Evolutionary conservation across 176 grass and related monocot species (phyloP).

Genomic region (Bromus sterilis): DNA sequence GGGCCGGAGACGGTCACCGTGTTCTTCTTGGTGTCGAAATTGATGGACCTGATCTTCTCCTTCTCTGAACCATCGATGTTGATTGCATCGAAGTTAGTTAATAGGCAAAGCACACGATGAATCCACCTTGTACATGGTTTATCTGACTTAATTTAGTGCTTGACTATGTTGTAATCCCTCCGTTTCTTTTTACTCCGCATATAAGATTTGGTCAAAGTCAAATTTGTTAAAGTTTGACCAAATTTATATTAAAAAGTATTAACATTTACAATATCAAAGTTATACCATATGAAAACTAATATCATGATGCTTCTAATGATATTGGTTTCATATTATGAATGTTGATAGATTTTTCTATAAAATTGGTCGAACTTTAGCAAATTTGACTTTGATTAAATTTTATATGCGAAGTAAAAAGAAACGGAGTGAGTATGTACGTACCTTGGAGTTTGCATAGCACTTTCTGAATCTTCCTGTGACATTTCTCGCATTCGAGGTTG

Average conservation of each 20-base stretch:
- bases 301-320: no score
- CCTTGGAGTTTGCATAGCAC: constrained; percentile 31
- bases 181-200: no score
- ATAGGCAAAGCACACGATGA: background rate
- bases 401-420: no score
- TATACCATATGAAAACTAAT: no score
- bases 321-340: no score
- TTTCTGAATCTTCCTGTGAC: constrained; percentile 46
- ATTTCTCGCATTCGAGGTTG: constrained; percentile 40
- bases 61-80: background rate
- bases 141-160: background rate
- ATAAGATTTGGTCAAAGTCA: no score
- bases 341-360: no score
- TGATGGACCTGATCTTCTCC: constrained; percentile 27
- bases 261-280: no score
- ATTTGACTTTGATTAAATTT: no score
- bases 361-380: no score
- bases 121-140: background rate
- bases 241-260: no score
- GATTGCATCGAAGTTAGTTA: background rate
- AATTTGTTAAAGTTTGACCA: no score
- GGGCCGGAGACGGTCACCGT: constrained; percentile 17
- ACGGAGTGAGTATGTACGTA: background rate
- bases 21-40: constrained; percentile 20
- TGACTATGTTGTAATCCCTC: background rate